These are phyloP conservation scores for Evansstolkia leycettana DNA, from an alignment of 495 filamentous ascomycete genomes.

Conservation along the genomic window DNA sequence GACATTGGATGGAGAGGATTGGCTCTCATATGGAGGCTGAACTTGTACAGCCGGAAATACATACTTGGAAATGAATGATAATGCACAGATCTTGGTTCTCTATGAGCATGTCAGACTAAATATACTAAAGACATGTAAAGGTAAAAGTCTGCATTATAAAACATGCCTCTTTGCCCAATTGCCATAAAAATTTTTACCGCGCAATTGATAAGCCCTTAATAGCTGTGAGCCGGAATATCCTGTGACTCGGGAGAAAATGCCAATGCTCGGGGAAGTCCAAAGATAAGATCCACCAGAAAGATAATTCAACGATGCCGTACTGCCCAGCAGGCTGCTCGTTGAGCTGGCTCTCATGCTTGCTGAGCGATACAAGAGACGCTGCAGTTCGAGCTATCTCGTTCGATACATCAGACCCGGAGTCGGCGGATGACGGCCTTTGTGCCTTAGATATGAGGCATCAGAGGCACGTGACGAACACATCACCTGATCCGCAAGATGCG, in stretches of 20 bases:
- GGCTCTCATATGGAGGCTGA: not conserved
- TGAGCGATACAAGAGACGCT: too few relatives aligned
- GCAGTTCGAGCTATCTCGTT: too few relatives aligned
- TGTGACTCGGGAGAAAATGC: not conserved
- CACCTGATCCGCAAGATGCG: too few relatives aligned
- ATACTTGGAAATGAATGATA: slow-evolving; percentile 2
- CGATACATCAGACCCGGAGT: too few relatives aligned
- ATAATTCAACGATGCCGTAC: not conserved
- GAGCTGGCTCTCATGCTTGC: not conserved
- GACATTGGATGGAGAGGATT: not conserved
- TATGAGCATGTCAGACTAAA: not conserved
- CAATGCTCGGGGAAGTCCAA: not conserved
- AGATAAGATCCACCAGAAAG: not conserved
- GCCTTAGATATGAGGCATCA: too few relatives aligned
- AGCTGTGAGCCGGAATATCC: not conserved
- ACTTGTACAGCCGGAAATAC: not conserved
- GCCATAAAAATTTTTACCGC: not conserved
- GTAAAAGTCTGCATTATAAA: not conserved
- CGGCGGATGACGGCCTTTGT: too few relatives aligned
- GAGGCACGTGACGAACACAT: too few relatives aligned
- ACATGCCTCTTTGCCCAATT: not conserved
- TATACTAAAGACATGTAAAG: not conserved
- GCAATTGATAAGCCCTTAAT: not conserved
- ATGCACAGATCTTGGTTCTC: not conserved
- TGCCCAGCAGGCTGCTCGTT: not conserved